Evolutionary conservation across 1,284 basidiomycete genomes (phyloP).

Genomic region (Anthracocystis walkeri): DNA sequence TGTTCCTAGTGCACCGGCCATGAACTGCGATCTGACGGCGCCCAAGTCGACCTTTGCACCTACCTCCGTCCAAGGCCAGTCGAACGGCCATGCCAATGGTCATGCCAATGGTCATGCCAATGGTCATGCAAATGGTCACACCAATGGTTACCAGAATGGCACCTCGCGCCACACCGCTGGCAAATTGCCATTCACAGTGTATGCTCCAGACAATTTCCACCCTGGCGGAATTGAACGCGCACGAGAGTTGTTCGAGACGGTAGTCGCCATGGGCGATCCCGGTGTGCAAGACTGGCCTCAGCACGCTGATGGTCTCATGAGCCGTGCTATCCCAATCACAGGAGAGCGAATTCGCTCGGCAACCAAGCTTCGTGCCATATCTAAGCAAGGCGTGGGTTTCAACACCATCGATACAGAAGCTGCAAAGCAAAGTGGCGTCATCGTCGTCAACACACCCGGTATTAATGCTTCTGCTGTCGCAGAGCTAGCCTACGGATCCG

Average conservation of each 20-base stretch:
- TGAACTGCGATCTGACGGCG: slow-evolving; percentile 4
- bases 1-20: background rate
- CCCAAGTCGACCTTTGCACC: slow-evolving; percentile 5
- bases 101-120: background rate
- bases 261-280: background rate
- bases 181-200: slow-evolving; percentile 6
- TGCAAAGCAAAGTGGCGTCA: slow-evolving; percentile 2
- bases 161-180: background rate
- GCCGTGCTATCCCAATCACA: slow-evolving; percentile 9
- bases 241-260: slow-evolving; percentile 7
- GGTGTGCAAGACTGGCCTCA: slow-evolving; percentile 12
- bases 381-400: slow-evolving; percentile 4
- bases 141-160: background rate
- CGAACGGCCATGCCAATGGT: background rate
- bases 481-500: slow-evolving; percentile 1
- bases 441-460: slow-evolving; percentile 7
- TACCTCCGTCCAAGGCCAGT: background rate
- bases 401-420: slow-evolving; percentile 1
- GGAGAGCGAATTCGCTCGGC: slow-evolving; percentile 7
- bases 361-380: slow-evolving; percentile 8
- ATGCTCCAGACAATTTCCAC: slow-evolving; percentile 13
- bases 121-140: background rate
- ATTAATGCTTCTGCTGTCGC: slow-evolving; percentile 11
- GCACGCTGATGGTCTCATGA: slow-evolving; percentile 11
- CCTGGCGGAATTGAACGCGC: slow-evolving; percentile 9